Percentiles rank a stretch among this genome's conserved stretches.
Evolutionary conservation across 2,329 filamentous ascomycete species (phyloP).

Genomic region (Monosporascus ibericus): DNA sequence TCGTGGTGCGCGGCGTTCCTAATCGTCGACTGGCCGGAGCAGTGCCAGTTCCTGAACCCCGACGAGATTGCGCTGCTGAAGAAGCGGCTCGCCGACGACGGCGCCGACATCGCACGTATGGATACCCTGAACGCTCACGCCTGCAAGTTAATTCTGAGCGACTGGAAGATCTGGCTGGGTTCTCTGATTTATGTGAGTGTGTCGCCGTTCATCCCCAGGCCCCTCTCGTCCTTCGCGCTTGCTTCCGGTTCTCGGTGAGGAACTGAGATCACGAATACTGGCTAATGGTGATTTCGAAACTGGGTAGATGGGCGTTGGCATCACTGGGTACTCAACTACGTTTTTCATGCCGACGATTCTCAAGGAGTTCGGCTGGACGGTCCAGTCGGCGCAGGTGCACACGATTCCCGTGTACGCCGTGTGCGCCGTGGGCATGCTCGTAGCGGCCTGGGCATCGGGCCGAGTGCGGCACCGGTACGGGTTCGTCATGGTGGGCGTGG

Average conservation of each 20-base stretch:
- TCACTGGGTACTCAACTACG: slow-evolving; percentile 26
- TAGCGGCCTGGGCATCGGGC: slow-evolving; percentile 28
- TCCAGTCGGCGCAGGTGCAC: slow-evolving; percentile 29
- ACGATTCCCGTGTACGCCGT: slow-evolving; percentile 33
- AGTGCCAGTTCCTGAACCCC: slow-evolving; percentile 37
- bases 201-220: too few relatives aligned
- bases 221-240: too few relatives aligned
- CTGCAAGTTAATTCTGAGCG: slow-evolving; percentile 24
- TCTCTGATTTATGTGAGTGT: slow-evolving; percentile 15
- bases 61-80: slow-evolving; percentile 32
- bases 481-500: slow-evolving; percentile 26
- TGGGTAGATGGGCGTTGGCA: slow-evolving; percentile 21
- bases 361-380: slow-evolving; percentile 31
- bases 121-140: slow-evolving; percentile 24
- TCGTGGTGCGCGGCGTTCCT: slow-evolving; percentile 31
- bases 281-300: too few relatives aligned
- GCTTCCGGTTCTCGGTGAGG: too few relatives aligned
- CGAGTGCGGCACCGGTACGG: slow-evolving; percentile 26
- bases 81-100: slow-evolving; percentile 24
- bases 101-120: slow-evolving; percentile 20
- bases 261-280: too few relatives aligned
- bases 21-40: slow-evolving; percentile 45
- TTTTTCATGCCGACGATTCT: slow-evolving; percentile 38
- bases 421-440: slow-evolving; percentile 24
- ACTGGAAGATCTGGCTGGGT: slow-evolving; percentile 36